Evolutionary conservation across 352 stramenopile species (phyloP).

Genomic region (Phytophthora quininea): DNA sequence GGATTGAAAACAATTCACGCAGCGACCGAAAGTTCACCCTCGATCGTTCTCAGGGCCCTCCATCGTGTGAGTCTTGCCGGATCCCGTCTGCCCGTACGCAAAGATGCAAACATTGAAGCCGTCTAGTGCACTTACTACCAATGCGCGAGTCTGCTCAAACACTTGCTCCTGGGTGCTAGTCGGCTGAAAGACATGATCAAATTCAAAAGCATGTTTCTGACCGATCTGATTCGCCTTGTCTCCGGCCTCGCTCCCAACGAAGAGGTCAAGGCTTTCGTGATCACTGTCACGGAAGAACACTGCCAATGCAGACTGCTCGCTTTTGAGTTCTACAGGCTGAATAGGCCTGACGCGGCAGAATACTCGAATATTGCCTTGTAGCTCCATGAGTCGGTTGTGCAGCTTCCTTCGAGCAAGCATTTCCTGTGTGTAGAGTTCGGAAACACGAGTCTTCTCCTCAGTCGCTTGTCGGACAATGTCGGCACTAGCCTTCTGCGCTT

Average conservation of each 20-base stretch:
- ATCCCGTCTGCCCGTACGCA: conserved; percentile 97
- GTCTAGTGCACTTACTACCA: conserved; percentile 87
- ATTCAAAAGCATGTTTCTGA: conserved; percentile 95
- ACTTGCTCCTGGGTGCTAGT: conserved; percentile 69
- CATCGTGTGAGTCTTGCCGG: conserved; percentile 89
- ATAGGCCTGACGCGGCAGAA: conserved; percentile 92
- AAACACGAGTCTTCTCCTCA: conserved; percentile 64
- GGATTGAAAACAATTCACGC: conserved; percentile 91
- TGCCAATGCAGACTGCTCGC: conserved; percentile 60
- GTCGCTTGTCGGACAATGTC: conserved; percentile 53
- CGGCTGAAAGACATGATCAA: conserved; percentile 96
- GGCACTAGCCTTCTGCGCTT: conserved; percentile 53
- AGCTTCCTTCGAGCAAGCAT: conserved; percentile 78
- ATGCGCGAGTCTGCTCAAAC: conserved; percentile 76
- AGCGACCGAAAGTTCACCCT: conserved; percentile 96
- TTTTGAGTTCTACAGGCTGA: conserved; percentile 74
- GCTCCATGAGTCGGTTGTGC: conserved; percentile 91
- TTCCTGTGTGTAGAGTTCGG: conserved; percentile 75
- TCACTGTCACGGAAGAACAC: conserved; percentile 83
- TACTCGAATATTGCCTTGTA: conserved; percentile 94
- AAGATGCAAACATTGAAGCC: conserved; percentile 99
- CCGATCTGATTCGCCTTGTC: conserved; percentile 54
- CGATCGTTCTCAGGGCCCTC: conserved; percentile 68
- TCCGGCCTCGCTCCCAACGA: conserved; percentile 52
- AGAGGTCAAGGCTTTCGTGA: conserved; percentile 63